A percentile compares a stretch with the other conserved stretches of the same genome.
These are phyloP conservation scores for Ceratopteris richardii DNA, from an alignment of 75 land plant species.

Conservation along the genomic window DNA sequence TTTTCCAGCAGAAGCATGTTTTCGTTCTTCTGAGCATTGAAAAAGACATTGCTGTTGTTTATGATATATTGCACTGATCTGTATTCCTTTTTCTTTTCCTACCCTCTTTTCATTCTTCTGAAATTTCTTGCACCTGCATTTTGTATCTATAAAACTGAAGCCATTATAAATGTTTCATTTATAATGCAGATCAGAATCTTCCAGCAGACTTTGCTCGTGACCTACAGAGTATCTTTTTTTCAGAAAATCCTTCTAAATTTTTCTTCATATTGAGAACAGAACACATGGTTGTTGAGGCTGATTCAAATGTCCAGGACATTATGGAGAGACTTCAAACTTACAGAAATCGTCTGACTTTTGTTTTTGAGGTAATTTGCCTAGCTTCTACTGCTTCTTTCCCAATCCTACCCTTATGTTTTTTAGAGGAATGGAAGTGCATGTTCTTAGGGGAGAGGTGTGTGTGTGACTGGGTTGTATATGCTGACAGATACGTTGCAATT, in stretches of 20 bases:
- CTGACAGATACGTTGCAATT: no score
- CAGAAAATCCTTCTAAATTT: slow-evolving; percentile 57
- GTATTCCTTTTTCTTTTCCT: background rate
- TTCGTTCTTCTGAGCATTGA: no score
- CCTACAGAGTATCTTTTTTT: slow-evolving; percentile 61
- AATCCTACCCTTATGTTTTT: background rate
- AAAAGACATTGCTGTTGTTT: no score
- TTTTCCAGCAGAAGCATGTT: no score
- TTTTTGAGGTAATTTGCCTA: slow-evolving; percentile 71
- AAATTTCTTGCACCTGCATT: background rate
- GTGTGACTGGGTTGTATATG: no score
- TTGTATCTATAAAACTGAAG: no score
- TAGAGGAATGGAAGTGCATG: no score
- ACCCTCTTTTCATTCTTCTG: background rate
- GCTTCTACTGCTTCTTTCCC: background rate
- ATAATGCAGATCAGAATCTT: slow-evolving; percentile 8
- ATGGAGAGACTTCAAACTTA: slow-evolving; percentile 93
- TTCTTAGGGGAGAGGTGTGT: no score
- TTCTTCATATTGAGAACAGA: slow-evolving; percentile 59
- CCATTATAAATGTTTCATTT: background rate
- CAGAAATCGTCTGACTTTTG: slow-evolving; percentile 52
- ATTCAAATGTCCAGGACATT: slow-evolving; percentile 56
- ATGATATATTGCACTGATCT: no score
- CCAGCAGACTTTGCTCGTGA: slow-evolving; percentile 59
- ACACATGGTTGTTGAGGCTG: slow-evolving; percentile 67